phyloP scores from a whole-genome alignment of 495 filamentous ascomycete species.

The Talaromyces proteolyticus region DNA sequence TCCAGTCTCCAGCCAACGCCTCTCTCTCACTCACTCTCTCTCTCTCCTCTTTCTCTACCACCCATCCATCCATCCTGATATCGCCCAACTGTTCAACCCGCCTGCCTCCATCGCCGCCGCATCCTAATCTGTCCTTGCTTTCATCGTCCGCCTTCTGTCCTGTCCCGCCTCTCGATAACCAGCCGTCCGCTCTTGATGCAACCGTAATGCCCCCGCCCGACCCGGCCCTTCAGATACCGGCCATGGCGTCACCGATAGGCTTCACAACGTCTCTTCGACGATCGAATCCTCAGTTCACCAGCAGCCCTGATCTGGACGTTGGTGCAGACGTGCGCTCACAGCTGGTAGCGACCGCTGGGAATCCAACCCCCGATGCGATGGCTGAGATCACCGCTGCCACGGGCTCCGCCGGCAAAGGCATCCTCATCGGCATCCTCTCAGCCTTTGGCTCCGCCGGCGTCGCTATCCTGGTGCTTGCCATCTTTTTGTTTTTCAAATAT shows the following conservation, averaged over 20 bases:
- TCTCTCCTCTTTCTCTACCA: no score
- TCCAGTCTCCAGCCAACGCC: no score
- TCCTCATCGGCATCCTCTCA: conserved; percentile 93
- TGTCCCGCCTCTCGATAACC: background rate
- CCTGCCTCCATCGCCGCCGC: conserved; percentile 1
- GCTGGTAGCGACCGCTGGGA: no score
- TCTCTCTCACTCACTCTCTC: no score
- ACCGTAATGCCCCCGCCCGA: conserved; percentile 8
- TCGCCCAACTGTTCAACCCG: conserved; percentile 9
- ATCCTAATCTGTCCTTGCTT: background rate
- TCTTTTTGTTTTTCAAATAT: conserved; percentile 93
- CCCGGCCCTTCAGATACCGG: conserved; percentile 5
- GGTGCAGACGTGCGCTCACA: no score
- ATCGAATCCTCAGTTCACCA: conserved; percentile 7
- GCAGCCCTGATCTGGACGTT: conserved; percentile 10
- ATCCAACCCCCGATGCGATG: conserved; percentile 2
- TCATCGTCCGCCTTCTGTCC: conserved; percentile 6
- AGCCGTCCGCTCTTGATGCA: conserved; percentile 4
- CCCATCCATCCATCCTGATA: no score
- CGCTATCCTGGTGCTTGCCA: conserved; percentile 70
- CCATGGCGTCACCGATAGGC: conserved; percentile 25
- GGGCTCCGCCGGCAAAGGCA: conserved; percentile 65
- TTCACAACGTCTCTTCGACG: conserved; percentile 8
- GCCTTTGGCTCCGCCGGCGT: conserved; percentile 89
- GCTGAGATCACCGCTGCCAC: conserved; percentile 13